Evolutionary conservation across 2,329 filamentous ascomycete genomes (phyloP), one percentile per base, ranked within the genome.

Genomic region (Botrytis hyacinthi): DNA sequence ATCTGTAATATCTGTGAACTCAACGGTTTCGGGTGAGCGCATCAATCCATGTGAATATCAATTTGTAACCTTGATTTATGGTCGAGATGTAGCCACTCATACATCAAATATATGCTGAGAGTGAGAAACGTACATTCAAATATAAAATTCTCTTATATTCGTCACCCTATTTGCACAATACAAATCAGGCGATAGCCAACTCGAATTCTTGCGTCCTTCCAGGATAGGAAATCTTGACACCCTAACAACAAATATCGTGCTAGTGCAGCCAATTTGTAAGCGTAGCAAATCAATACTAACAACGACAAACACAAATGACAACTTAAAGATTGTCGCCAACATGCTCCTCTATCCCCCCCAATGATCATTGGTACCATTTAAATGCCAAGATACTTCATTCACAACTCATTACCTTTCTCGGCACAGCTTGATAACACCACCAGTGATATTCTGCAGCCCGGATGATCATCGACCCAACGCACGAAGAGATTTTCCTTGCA

Each of bases 401-500:
- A 35, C 46, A 67, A 10, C 65, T 51, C 46, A n/a, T 67, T 67
- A 26, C 48, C 12, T 26, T 29, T 20, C 35, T 29, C 35, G 51
- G 35, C 26, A 42, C 37, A 42, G 40, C 9, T 18, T 22, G 18
- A 18, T 22, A 22, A 57, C 37, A 42, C 9, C 3, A 32, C 48
- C 20, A 68, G 35, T 42, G 35, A 22, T 29, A 57, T 37, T 16
- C 66, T 57, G 48, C 66, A 69, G 20, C 37, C n/a, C n/a, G 37
- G 37, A 32, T 48, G 66, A 69, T 57, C 35, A 69, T 69, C 37
- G 48, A 54, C 65, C 9, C 48, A 40, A 14, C 35, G 18, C 16
- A 59, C 12, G 48, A 69, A 57, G 66, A 57, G 48, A 69, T 42
- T 57, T 69, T 42, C 51, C 51, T 32, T 12, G 48, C 48, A 57